Evolutionary conservation across 2,329 filamentous ascomycete species (phyloP), one percentile per base, ranked within the genome.

Genomic region (Cladorrhinum sp.): DNA sequence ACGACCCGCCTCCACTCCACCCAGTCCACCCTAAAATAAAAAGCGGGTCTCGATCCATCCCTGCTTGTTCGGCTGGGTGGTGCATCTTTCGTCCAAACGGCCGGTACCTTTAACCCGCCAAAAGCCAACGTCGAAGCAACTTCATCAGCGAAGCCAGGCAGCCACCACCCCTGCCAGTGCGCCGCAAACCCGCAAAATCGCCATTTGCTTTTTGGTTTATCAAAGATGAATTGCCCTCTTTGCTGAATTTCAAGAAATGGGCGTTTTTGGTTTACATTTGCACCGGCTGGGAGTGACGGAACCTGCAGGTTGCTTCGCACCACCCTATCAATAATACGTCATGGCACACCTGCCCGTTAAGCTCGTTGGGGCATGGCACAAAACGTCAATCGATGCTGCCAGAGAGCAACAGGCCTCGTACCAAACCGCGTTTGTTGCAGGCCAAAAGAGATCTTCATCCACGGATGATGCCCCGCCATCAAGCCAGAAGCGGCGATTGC

Each of bases 391-490:
- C 21, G 49, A 51, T 2, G 21, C 49, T 21, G 49, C 49, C 4
- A 51, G 49, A 28, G 49, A 51, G 49, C 24, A 51, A 8, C 49
- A 51, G 23, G 14, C 49, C 49, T 24, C 21, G 12, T 24, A 51
- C 20, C 2, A 51, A 21, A 51, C 12, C 49, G 4, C 57, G 16
- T 21, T 62, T 36, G 28, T 66, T 20, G 64, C 66, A n/a, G 66
- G 69, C 14, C 68, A 66, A 26, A 72, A 72, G 46, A 63, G 70
- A n/a, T 28, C 55, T 8, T 12, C 21, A 8, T 46, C 9, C 12
- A 48, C 57, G 3, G 60, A 46, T n/a, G 58, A 50, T 24, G 20
- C 36, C 23, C 46, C 28, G 49, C 36, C 39, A 24, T 18, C 50
- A 42, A 14, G 8, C 16, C 55, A 58, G 28, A 60, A 57, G 24